These are phyloP conservation scores for Boletus rubroflammeus DNA, from an alignment of 768 basidiomycete species.

Conservation along the genomic window DNA sequence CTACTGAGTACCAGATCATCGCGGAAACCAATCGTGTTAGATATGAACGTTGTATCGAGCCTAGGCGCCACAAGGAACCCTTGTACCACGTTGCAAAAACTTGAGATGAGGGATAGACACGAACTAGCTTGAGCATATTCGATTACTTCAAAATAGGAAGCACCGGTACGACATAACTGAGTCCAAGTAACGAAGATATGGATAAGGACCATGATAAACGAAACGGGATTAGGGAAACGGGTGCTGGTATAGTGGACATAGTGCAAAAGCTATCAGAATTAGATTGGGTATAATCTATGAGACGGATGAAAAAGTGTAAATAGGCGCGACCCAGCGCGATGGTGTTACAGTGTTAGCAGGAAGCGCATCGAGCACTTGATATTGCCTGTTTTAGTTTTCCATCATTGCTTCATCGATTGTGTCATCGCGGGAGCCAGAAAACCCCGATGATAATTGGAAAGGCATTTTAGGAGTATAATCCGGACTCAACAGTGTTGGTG, in stretches of 20 bases:
- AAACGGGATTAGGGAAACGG: background rate
- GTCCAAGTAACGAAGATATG: background rate
- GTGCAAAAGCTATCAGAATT: slow-evolving; percentile 10
- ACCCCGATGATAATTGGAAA: slow-evolving; percentile 6
- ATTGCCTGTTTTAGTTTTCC: slow-evolving; percentile 13
- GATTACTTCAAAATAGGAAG: background rate
- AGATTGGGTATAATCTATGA: slow-evolving; percentile 15
- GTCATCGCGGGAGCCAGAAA: slow-evolving; percentile 2
- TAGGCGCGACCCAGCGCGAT: slow-evolving; percentile 16
- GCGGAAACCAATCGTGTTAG: too few species aligned
- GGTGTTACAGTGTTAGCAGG: background rate
- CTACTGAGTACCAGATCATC: too few species aligned
- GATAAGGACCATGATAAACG: background rate
- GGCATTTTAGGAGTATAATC: slow-evolving; percentile 11
- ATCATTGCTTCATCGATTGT: slow-evolving; percentile 19
- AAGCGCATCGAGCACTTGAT: slow-evolving; percentile 12
- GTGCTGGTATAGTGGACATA: background rate
- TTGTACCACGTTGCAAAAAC: background rate
- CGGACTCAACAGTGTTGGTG: slow-evolving; percentile 8
- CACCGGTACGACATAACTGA: background rate
- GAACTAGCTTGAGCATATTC: background rate
- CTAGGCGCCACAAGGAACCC: background rate
- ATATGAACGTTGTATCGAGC: background rate
- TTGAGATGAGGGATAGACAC: background rate
- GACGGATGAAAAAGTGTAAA: background rate